Evolutionary conservation across 2,329 filamentous ascomycete species (phyloP).

Genomic region (Colletotrichum sp.): DNA sequence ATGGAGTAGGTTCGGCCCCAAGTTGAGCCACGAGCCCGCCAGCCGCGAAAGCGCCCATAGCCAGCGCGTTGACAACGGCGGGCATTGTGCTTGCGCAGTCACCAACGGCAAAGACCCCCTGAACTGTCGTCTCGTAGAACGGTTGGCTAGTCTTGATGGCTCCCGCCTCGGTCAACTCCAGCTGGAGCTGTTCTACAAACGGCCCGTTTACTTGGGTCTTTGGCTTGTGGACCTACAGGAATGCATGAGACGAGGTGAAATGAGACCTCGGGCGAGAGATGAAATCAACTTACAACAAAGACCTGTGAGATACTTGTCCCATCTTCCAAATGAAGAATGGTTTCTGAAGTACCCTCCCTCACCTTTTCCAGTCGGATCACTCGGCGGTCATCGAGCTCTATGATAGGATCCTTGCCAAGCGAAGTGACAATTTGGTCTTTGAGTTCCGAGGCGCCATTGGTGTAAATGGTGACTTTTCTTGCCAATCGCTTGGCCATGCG

Average conservation of each 20-base stretch:
- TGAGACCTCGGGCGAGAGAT: too few relatives aligned
- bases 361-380: not conserved
- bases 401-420: not conserved
- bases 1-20: too few relatives aligned
- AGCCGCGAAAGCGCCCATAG: not conserved
- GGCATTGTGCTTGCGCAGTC: not conserved
- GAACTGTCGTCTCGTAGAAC: not conserved
- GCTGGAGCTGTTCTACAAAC: not conserved
- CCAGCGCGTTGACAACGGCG: not conserved
- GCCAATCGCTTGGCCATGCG: slow-evolving; percentile 49
- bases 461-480: slow-evolving; percentile 52
- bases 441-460: slow-evolving; percentile 46
- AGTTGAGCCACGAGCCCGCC: too few relatives aligned
- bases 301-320: not conserved
- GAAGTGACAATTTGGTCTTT: not conserved
- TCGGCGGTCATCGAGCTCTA: not conserved
- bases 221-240: not conserved
- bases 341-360: not conserved
- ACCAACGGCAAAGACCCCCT: not conserved
- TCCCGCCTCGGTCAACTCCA: not conserved
- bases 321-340: not conserved
- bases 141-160: not conserved
- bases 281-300: not conserved
- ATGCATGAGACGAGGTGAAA: too few relatives aligned
- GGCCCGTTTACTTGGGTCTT: not conserved